Base-by-base conservation (phyloP, 352 stramenopile genomes). In the Blastocystis hominis region DNA sequence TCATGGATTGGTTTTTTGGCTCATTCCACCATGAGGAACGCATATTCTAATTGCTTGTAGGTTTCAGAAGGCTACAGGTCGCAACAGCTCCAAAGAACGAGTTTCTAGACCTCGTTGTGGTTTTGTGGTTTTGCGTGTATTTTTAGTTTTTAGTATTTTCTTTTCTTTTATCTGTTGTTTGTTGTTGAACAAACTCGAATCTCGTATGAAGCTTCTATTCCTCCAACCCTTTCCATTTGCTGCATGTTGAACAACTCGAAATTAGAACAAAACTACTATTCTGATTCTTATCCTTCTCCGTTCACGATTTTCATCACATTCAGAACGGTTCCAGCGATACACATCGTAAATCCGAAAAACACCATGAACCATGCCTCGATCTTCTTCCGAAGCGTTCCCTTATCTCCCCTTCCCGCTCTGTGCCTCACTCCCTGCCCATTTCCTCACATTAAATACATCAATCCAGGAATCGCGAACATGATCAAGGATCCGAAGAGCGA, bases 401-500 rank as follows among this genome's bases (percentile, higher is more conserved):
- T 40, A 38, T 47, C 13, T 34, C 30, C 72, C 72, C 68, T 84
- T n/a, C 50, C 40, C 38, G 56, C 50, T 34, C 72, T 84, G 68
- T 9, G 20, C 5, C 9, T 46, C 20, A 68, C n/a, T 1, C 24
- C 3, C 34, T 38, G 10, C 20, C 20, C 36, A 13, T 10, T 17
- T 7, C 30, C 72, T 7, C 68, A 84, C 72, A 84, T 56, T 44
- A 87, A 7, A 30, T 87, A 87, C 66, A 87, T 78, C 44, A 61
- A 59, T 61, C 77, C 77, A 46, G 77, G 77, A 66, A 87, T 78
- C 4, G 66, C 62, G 46, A 87, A 87, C 62, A 87, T 87, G 40
- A 87, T 87, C 30, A 87, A 38, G n/a, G 62, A 75, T 10, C 77
- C 77, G 36, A 87, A 87, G 2, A 87, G 77, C 30, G 77, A 87